phyloP scores from a whole-genome alignment of 2,329 filamentous ascomycete species.

The Zasmidium cellare region DNA sequence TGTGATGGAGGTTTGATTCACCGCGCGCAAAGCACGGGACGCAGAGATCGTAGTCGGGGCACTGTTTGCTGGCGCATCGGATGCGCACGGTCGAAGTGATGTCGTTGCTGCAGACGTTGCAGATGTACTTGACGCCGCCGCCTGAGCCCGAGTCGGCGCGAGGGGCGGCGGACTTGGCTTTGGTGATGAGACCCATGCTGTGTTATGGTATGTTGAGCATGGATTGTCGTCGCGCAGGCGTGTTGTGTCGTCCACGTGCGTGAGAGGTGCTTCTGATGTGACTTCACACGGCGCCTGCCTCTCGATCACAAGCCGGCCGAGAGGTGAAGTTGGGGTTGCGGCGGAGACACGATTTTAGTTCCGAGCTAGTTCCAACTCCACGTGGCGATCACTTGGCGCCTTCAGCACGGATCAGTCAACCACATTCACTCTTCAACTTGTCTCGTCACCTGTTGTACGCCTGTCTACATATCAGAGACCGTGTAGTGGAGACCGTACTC shows the following conservation, averaged over 20 bases:
- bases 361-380: not conserved
- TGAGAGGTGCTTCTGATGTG: not conserved
- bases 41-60: constrained; percentile 94
- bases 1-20: constrained; percentile 76
- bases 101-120: constrained; percentile 93
- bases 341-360: not conserved
- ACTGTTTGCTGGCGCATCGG: constrained; percentile 78
- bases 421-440: too few relatives aligned
- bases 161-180: constrained; percentile 34
- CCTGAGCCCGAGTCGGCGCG: constrained; percentile 27
- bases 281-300: not conserved
- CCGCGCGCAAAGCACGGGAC: constrained; percentile 91
- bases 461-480: too few relatives aligned
- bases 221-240: not conserved
- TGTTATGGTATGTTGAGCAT: constrained; percentile 2
- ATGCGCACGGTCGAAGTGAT: constrained; percentile 98
- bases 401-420: too few relatives aligned
- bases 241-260: not conserved
- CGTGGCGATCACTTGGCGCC: not conserved
- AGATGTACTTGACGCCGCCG: constrained; percentile 77
- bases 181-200: constrained; percentile 36
- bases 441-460: too few relatives aligned
- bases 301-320: not conserved
- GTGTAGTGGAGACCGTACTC: too few relatives aligned
- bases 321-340: not conserved